phyloP scores from a whole-genome alignment of 768 basidiomycete species.

The Boletus rufocinnamomeus region DNA sequence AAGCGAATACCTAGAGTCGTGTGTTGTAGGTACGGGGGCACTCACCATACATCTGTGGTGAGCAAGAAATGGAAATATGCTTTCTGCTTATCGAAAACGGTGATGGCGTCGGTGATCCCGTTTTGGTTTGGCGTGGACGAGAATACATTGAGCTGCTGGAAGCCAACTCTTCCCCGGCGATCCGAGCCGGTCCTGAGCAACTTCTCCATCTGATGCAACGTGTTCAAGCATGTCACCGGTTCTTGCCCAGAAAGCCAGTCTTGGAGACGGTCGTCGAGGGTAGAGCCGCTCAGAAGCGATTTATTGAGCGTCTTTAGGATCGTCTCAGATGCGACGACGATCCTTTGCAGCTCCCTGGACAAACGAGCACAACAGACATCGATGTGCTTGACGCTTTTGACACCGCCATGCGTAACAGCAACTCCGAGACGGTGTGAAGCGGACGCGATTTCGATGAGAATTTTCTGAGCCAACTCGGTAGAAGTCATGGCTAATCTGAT shows the following conservation, averaged over 20 bases:
- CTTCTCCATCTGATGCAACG: not conserved
- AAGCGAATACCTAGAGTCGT: not conserved
- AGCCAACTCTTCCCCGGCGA: not conserved
- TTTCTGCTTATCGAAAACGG: not conserved
- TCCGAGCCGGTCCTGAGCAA: not conserved
- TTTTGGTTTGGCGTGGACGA: not conserved
- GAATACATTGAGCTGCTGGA: not conserved
- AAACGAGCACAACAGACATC: not conserved
- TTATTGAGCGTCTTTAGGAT: not conserved
- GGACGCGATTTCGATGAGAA: not conserved
- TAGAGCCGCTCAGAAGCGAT: not conserved
- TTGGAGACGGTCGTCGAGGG: not conserved
- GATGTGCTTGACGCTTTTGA: not conserved
- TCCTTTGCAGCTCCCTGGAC: not conserved
- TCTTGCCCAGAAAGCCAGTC: not conserved
- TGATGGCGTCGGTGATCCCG: not conserved
- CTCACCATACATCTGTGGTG: not conserved
- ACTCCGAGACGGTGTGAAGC: not conserved
- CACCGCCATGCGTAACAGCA: not conserved
- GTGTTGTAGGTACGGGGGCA: not conserved
- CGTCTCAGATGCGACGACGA: not conserved
- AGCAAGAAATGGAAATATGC: not conserved
- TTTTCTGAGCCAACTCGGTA: not conserved
- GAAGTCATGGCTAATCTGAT: not conserved
- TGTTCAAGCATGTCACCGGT: not conserved